A percentile compares a stretch with the other conserved stretches of the same genome.
Conservation (phyloP, 495 filamentous ascomycete genomes). For the Immersiella caudata region DNA sequence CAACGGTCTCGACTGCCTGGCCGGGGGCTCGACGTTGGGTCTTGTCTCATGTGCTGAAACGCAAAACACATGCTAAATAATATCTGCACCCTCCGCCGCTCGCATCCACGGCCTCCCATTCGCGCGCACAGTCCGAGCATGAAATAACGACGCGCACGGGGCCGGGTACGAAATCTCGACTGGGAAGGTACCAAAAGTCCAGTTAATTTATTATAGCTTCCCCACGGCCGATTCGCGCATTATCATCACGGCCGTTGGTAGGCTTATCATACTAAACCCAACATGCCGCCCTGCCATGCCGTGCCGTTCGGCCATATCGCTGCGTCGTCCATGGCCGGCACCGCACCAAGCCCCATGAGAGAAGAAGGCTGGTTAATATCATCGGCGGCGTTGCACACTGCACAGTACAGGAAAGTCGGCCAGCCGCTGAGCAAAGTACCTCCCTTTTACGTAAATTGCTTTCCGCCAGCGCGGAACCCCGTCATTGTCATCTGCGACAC, state of each 20-base stretch:
- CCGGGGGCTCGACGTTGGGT: slow-evolving; percentile 1
- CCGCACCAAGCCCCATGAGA: background rate
- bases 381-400: background rate
- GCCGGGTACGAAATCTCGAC: background rate
- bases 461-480: background rate
- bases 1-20: background rate
- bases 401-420: background rate
- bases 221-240: background rate
- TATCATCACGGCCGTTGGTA: background rate
- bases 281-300: background rate
- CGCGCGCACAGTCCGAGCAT: slow-evolving; percentile 15
- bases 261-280: background rate
- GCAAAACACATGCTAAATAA: slow-evolving; percentile 24
- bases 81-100: background rate
- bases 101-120: background rate
- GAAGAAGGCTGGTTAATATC: background rate
- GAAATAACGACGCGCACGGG: slow-evolving; percentile 18
- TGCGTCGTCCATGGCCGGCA: background rate
- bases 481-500: background rate
- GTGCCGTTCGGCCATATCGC: background rate
- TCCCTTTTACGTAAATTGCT: slow-evolving; percentile 18
- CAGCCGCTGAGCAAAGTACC: background rate
- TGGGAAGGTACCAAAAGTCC: slow-evolving; percentile 6
- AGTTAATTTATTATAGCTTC: slow-evolving; percentile 5
- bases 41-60: slow-evolving; percentile 27